phyloP scores from a whole-genome alignment of 495 filamentous ascomycete species.

The Neurospora sublineolata region DNA sequence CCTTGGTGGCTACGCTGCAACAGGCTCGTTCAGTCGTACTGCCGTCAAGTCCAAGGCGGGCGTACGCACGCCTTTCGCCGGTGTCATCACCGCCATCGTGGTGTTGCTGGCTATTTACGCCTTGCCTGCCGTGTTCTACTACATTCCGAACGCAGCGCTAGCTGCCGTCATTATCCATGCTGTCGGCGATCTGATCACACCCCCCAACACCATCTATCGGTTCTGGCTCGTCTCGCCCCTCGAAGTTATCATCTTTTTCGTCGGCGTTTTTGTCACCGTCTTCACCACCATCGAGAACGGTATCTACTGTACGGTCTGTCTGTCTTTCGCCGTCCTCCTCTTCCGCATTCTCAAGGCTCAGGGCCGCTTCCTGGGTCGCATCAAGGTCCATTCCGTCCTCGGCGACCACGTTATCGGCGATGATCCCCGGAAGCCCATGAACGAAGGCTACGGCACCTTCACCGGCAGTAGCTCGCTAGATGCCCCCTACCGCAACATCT shows the following conservation, averaged over 20 bases:
- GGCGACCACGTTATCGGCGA: slow-evolving; percentile 67
- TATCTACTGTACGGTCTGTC: slow-evolving; percentile 73
- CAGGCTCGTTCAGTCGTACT: slow-evolving; percentile 92
- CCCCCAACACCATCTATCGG: slow-evolving; percentile 86
- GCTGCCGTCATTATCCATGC: slow-evolving; percentile 95
- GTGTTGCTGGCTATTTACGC: slow-evolving; percentile 95
- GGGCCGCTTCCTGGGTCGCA: slow-evolving; percentile 78
- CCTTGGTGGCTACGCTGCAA: slow-evolving; percentile 87
- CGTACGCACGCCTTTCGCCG: slow-evolving; percentile 84
- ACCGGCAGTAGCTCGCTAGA: slow-evolving; percentile 19
- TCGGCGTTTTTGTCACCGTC: slow-evolving; percentile 81
- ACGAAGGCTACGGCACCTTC: slow-evolving; percentile 38
- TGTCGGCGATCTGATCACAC: slow-evolving; percentile 87
- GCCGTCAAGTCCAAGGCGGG: slow-evolving; percentile 98
- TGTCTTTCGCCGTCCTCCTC: slow-evolving; percentile 68
- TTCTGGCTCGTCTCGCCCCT: slow-evolving; percentile 91
- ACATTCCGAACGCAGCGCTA: slow-evolving; percentile 78
- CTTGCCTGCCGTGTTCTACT: slow-evolving; percentile 84
- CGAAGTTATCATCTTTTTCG: slow-evolving; percentile 88
- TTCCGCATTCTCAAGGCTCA: slow-evolving; percentile 76
- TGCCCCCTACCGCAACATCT: slow-evolving; percentile 54
- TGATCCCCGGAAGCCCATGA: slow-evolving; percentile 21
- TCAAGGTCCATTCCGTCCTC: slow-evolving; percentile 82
- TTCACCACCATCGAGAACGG: slow-evolving; percentile 85
- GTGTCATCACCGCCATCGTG: slow-evolving; percentile 77